These are phyloP conservation scores for Melanopsichium pennsylvanicum DNA, from an alignment of 1,284 basidiomycete species.

Conservation along the genomic window DNA sequence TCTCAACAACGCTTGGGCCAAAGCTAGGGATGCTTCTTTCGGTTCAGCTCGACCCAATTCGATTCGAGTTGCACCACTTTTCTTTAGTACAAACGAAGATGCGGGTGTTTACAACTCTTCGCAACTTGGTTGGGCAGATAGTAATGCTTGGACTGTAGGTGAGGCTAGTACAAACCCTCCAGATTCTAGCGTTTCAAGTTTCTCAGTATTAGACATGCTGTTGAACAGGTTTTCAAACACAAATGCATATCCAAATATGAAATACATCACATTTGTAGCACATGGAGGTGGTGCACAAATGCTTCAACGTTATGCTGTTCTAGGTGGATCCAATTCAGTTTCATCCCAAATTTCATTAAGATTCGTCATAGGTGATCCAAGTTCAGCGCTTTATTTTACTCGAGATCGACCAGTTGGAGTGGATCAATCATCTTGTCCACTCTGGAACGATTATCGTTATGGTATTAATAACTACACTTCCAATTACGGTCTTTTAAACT, in stretches of 20 bases:
- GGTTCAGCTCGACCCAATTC: slow-evolving; percentile 26
- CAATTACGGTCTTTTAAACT: slow-evolving; percentile 11
- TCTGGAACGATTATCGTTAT: slow-evolving; percentile 53
- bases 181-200: slow-evolving; percentile 17
- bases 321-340: slow-evolving; percentile 25
- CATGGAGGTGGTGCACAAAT: slow-evolving; percentile 60
- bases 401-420: slow-evolving; percentile 43
- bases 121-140: slow-evolving; percentile 49
- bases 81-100: slow-evolving; percentile 49
- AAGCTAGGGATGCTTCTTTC: slow-evolving; percentile 11
- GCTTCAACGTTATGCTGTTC: slow-evolving; percentile 49
- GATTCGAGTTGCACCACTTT: slow-evolving; percentile 52
- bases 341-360: slow-evolving; percentile 29
- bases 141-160: slow-evolving; percentile 52
- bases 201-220: slow-evolving; percentile 39
- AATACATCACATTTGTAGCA: slow-evolving; percentile 53
- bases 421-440: slow-evolving; percentile 18
- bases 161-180: slow-evolving; percentile 38
- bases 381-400: slow-evolving; percentile 54
- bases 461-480: slow-evolving; percentile 24
- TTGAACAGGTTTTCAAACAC: slow-evolving; percentile 30
- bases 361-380: slow-evolving; percentile 53
- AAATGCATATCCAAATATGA: slow-evolving; percentile 45
- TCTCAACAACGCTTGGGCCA: slow-evolving; percentile 38
- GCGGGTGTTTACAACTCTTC: slow-evolving; percentile 15